Evolutionary conservation across 1,139 yeast genomes (phyloP).

Genomic region (Yamadazyma mexicana): DNA sequence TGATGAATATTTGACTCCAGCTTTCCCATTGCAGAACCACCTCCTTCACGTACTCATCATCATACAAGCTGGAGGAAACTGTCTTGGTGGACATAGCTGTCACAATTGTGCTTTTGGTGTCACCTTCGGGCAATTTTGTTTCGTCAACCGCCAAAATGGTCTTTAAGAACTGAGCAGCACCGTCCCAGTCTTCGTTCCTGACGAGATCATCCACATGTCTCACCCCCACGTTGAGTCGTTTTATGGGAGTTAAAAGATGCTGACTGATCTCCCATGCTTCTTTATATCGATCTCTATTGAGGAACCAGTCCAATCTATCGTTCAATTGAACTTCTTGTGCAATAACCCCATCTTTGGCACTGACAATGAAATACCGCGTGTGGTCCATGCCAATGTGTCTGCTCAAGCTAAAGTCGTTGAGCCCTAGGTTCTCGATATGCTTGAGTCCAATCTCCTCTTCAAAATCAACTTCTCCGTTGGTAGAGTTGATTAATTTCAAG

Average conservation of each 20-base stretch:
- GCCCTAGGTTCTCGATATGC: conserved; percentile 59
- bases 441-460: conserved; percentile 78
- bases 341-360: conserved; percentile 80
- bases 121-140: conserved; percentile 30
- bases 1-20: conserved; percentile 59
- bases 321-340: conserved; percentile 66
- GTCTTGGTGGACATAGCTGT: conserved; percentile 15
- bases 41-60: conserved; percentile 31
- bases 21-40: conserved; percentile 62
- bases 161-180: conserved; percentile 53
- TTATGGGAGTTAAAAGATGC: conserved; percentile 49
- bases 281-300: conserved; percentile 50
- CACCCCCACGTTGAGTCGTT: conserved; percentile 62
- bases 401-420: conserved; percentile 76
- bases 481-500: conserved; percentile 62
- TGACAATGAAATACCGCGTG: conserved; percentile 62
- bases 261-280: conserved; percentile 81
- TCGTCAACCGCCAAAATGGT: conserved; percentile 35
- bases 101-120: conserved; percentile 29
- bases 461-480: conserved; percentile 72
- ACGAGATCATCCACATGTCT: conserved; percentile 60
- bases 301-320: conserved; percentile 76
- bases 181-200: conserved; percentile 52
- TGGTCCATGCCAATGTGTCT: conserved; percentile 37
- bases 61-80: conserved; percentile 16